These are phyloP conservation scores for Theileria annulata DNA, from an alignment of 169 alveolate genomes.

Conservation along the genomic window DNA sequence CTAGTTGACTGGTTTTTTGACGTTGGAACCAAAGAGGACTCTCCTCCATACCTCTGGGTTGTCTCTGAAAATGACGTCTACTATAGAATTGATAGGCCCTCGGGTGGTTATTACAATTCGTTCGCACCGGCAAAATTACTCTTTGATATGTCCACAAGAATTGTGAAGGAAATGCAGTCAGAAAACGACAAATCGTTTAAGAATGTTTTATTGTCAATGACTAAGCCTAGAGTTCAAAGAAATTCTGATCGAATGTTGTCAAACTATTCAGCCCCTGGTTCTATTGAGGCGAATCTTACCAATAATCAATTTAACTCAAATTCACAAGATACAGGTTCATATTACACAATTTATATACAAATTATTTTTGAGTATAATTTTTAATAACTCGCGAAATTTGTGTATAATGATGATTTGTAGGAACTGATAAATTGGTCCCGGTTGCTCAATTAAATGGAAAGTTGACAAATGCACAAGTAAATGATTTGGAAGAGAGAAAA, in stretches of 20 bases:
- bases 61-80: conserved; percentile 53
- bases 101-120: conserved; percentile 32
- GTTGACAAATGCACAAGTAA: background rate
- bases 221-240: background rate
- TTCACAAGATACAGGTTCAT: background rate
- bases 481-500: background rate
- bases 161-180: conserved; percentile 41
- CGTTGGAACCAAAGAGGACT: conserved; percentile 19
- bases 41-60: conserved; percentile 26
- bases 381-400: too few relatives aligned
- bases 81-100: conserved; percentile 54
- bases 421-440: background rate
- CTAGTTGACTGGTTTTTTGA: conserved; percentile 58
- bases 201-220: conserved; percentile 13
- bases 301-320: background rate
- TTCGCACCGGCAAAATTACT: conserved; percentile 13
- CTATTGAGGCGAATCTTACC: background rate
- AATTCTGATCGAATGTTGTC: background rate
- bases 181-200: conserved; percentile 11
- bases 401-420: background rate
- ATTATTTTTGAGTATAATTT: too few relatives aligned
- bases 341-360: background rate
- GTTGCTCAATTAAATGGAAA: background rate
- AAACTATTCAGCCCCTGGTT: background rate
- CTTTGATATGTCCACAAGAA: conserved; percentile 34